Conservation (phyloP, 1,139 yeast species). For the Yamadazyma atlantica region DNA sequence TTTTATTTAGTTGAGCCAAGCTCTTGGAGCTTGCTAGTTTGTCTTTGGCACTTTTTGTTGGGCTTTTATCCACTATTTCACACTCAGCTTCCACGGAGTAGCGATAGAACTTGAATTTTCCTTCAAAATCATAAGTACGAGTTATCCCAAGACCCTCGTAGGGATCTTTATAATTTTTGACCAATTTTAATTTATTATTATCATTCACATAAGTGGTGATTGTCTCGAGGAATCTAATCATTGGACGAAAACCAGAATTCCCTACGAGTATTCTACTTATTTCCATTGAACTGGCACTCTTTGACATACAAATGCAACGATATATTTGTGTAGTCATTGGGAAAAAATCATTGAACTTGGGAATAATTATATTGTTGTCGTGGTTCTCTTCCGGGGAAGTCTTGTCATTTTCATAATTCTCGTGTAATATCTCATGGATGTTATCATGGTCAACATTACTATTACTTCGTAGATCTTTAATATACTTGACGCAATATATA, state of each 20-base stretch:
- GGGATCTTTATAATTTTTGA: constrained; percentile 21
- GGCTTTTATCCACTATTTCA: constrained; percentile 4
- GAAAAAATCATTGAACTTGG: constrained; percentile 50
- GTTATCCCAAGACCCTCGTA: constrained; percentile 39
- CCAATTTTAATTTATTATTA: constrained; percentile 22
- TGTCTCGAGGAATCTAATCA: constrained; percentile 50
- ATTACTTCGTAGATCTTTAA: constrained; percentile 51
- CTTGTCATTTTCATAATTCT: constrained; percentile 13
- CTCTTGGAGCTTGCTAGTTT: constrained; percentile 12
- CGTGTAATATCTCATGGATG: constrained; percentile 20
- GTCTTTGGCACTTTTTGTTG: neutral
- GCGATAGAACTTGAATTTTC: constrained; percentile 70
- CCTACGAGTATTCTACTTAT: constrained; percentile 55
- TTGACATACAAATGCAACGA: constrained; percentile 42
- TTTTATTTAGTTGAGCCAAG: constrained; percentile 15
- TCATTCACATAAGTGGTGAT: constrained; percentile 35
- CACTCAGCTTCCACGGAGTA: constrained; percentile 40
- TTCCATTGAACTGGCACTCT: constrained; percentile 59
- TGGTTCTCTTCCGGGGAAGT: constrained; percentile 15
- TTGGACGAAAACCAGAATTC: constrained; percentile 46
- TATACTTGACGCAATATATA: constrained; percentile 59
- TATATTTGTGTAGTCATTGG: constrained; percentile 66
- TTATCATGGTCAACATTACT: constrained; percentile 25
- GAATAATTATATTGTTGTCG: constrained; percentile 18
- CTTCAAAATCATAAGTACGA: constrained; percentile 69